phyloP scores from a whole-genome alignment of 2,329 filamentous ascomycete species.

The Cercospora berteroae region DNA sequence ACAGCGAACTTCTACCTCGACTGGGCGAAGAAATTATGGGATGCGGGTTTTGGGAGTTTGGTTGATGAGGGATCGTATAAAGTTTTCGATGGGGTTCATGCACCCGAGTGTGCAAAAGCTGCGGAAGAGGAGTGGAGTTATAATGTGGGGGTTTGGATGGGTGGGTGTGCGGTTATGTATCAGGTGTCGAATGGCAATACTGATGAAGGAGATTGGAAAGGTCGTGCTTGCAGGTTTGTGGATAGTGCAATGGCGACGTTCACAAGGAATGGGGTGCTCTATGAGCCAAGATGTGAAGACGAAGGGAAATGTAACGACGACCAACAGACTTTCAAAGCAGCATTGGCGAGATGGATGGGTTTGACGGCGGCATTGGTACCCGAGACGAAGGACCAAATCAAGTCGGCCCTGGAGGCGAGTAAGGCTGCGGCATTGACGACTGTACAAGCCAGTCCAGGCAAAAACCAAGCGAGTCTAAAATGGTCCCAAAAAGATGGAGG shows the following conservation, averaged over 20 bases:
- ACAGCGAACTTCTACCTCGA: constrained; percentile 56
- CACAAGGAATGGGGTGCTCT: constrained; percentile 41
- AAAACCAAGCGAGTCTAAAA: not conserved
- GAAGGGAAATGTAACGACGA: constrained; percentile 45
- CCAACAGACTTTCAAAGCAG: constrained; percentile 47
- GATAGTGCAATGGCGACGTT: constrained; percentile 25
- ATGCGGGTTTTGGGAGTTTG: constrained; percentile 49
- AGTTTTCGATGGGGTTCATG: constrained; percentile 50
- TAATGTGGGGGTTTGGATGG: constrained; percentile 47
- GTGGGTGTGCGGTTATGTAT: constrained; percentile 49
- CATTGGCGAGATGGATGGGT: constrained; percentile 51
- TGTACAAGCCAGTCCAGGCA: constrained; percentile 4
- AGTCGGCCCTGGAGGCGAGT: constrained; percentile 39
- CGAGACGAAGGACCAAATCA: constrained; percentile 5
- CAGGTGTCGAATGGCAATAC: not conserved
- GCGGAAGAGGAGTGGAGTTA: constrained; percentile 51
- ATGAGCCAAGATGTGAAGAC: constrained; percentile 47
- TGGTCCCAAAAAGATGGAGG: not conserved
- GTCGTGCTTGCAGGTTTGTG: not conserved
- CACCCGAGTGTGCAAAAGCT: constrained; percentile 44
- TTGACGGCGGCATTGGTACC: constrained; percentile 21
- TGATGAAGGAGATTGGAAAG: not conserved
- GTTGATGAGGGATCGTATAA: constrained; percentile 54
- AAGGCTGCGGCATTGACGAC: constrained; percentile 47
- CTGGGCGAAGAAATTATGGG: constrained; percentile 53